Evolutionary conservation across 2,329 filamentous ascomycete genomes (phyloP).

Genomic region (Pseudogymnoascus destructans): DNA sequence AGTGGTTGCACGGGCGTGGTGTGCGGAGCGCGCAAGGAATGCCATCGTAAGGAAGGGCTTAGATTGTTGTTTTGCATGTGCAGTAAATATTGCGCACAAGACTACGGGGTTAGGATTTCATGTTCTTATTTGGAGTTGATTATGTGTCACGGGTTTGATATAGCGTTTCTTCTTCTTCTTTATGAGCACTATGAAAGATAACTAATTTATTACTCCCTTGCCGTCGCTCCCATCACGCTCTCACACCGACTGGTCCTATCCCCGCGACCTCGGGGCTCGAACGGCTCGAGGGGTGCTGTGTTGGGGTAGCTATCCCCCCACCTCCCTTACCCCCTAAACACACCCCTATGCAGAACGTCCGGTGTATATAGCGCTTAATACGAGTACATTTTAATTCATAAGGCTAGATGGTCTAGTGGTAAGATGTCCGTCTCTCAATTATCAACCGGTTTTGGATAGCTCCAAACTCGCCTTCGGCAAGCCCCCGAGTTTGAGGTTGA

Average conservation of each 20-base stretch:
- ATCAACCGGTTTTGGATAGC: neutral
- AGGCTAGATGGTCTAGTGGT: neutral
- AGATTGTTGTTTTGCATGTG: neutral
- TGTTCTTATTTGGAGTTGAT: neutral
- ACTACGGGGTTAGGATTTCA: neutral
- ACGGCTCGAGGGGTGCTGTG: too few relatives aligned
- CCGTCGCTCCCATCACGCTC: too few relatives aligned
- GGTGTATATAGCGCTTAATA: neutral
- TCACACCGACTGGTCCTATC: too few relatives aligned
- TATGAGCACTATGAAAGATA: too few relatives aligned
- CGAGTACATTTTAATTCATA: neutral
- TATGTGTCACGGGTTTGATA: neutral
- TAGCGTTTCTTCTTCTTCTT: too few relatives aligned
- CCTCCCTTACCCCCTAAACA: too few relatives aligned
- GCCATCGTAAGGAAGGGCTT: neutral
- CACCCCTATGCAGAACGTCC: neutral
- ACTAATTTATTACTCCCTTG: too few relatives aligned
- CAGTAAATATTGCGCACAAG: neutral
- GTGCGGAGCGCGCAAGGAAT: neutral
- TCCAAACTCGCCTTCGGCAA: neutral
- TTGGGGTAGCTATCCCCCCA: too few relatives aligned
- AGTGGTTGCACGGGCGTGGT: neutral
- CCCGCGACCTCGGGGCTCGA: too few relatives aligned
- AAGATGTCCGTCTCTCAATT: neutral
- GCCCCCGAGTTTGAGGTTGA: neutral